These are phyloP conservation scores for Chaetoceros muelleri DNA, from an alignment of 108 stramenopile genomes.

Conservation along the genomic window DNA sequence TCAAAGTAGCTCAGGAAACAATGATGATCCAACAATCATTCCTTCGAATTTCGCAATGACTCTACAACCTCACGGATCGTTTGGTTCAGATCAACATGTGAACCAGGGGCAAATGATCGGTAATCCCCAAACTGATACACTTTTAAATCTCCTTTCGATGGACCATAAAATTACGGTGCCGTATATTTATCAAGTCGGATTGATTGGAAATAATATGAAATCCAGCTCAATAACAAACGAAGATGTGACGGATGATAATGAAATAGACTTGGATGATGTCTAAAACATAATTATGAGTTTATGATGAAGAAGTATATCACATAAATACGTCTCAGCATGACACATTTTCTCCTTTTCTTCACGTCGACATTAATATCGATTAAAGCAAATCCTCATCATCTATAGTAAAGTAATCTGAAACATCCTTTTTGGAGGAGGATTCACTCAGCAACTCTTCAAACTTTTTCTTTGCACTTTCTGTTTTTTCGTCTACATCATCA, in stretches of 20 bases:
- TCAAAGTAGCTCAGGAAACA: neutral
- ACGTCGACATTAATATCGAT: constrained; percentile 7
- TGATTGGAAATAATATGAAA: neutral
- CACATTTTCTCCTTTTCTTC: no score
- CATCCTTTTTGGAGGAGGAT: neutral
- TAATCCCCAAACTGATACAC: constrained; percentile 88
- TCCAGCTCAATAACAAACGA: neutral
- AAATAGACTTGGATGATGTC: constrained; percentile 37
- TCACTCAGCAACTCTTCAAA: neutral
- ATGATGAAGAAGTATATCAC: constrained; percentile 1
- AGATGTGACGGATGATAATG: constrained; percentile 32
- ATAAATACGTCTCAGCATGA: no score
- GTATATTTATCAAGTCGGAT: constrained; percentile 15
- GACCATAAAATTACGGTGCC: constrained; percentile 73
- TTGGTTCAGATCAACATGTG: constrained; percentile 2
- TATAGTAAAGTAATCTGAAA: neutral
- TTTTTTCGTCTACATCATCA: neutral
- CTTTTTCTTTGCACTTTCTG: neutral
- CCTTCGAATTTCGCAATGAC: constrained; percentile 55
- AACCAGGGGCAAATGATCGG: constrained; percentile 35
- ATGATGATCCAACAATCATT: constrained; percentile 8
- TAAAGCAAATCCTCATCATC: neutral
- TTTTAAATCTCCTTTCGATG: constrained; percentile 63
- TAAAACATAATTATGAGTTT: constrained; percentile 5
- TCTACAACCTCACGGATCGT: constrained; percentile 25